Base-by-base conservation (phyloP, 2,329 filamentous ascomycete species). In the Aspergillus neoniger region DNA sequence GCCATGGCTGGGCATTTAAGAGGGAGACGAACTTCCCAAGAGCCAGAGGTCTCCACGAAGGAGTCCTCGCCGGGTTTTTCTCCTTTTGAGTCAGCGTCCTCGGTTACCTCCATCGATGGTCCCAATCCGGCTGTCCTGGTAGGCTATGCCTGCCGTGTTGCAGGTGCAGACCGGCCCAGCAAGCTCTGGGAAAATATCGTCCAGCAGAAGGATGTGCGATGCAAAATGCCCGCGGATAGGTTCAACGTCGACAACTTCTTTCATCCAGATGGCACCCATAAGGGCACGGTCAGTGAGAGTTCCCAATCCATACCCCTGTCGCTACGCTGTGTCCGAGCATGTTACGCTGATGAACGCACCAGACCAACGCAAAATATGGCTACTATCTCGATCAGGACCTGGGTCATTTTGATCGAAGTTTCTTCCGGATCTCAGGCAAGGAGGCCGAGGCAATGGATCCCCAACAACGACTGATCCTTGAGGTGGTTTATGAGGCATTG, bases 401-500 rank as follows among this genome's bases (percentile, higher is more conserved):
- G 19, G 38, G 38, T 8, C 36, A 32, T 17, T 72, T 72, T 36
- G 70, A 72, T 51, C 56, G 61, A 8, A 39, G 38, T 4, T 72
- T 72, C 58, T 72, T 72, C 57, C 56, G 56, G 21, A 70, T 72
- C 53, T 55, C 54, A 1, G 28, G 57, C 5, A 49, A 30, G 5
- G 70, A 72, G 36, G 70, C 65, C n/a, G 67, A 67, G 9, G 80
- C 81, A 3, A 70, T 72, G 53, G 70, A 72, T 55, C 70, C 70
- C 30, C 67, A 70, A 49, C 68, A 70, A 32, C 44, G 69, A 2
- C 44, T 68, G 5, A 59, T 69, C 3, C 41, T 72, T 4, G 75
- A 81, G 63, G 71, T 69, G 1, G 76, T 79, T 0, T 82, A 81
- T 63, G 75, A 82, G 50, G 75, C 75, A 8, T 62, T 65, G 54